Percentiles rank a stretch among this genome's conserved stretches.
Evolutionary conservation across 352 stramenopile genomes (phyloP).

Genomic region (Globisporangium parvum): DNA sequence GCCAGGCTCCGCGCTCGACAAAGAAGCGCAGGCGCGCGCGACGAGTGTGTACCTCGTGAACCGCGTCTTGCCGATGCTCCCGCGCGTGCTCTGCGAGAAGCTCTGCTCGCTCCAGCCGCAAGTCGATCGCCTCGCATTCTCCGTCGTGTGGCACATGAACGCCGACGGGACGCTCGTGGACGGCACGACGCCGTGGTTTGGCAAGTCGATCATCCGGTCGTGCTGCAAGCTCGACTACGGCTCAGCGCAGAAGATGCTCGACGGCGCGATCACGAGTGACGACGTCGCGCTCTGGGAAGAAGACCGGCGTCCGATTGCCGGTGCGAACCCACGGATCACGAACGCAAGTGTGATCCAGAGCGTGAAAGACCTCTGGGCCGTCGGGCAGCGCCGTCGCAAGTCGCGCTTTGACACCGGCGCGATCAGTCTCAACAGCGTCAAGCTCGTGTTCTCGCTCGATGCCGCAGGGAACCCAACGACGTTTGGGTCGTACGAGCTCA

Average conservation of each 20-base stretch:
- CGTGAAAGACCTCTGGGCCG: constrained; percentile 59
- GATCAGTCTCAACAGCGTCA: constrained; percentile 89
- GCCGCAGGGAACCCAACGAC: constrained; percentile 86
- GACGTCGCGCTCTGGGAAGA: constrained; percentile 72
- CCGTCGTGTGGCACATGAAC: constrained; percentile 96
- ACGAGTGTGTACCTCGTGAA: constrained; percentile 98
- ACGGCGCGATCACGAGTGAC: constrained; percentile 71
- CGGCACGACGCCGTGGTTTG: constrained; percentile 92
- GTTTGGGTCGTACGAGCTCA: constrained; percentile 88
- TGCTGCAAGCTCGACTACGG: constrained; percentile 96
- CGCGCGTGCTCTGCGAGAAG: constrained; percentile 93
- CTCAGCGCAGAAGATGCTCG: constrained; percentile 96
- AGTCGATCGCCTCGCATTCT: constrained; percentile 94
- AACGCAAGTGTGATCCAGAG: constrained; percentile 53
- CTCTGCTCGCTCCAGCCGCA: constrained; percentile 96
- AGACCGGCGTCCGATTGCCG: constrained; percentile 34
- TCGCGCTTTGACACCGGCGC: constrained; percentile 91
- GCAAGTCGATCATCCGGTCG: constrained; percentile 96
- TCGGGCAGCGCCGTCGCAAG: constrained; percentile 61
- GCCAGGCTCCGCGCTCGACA: constrained; percentile 88
- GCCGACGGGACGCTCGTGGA: constrained; percentile 89
- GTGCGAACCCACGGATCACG: constrained; percentile 41
- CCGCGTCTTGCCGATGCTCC: constrained; percentile 95
- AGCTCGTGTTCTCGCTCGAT: constrained; percentile 93
- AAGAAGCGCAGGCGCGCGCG: constrained; percentile 88